phyloP scores from a whole-genome alignment of 2,329 filamentous ascomycete species.

The Huntiella bhutanensis region DNA sequence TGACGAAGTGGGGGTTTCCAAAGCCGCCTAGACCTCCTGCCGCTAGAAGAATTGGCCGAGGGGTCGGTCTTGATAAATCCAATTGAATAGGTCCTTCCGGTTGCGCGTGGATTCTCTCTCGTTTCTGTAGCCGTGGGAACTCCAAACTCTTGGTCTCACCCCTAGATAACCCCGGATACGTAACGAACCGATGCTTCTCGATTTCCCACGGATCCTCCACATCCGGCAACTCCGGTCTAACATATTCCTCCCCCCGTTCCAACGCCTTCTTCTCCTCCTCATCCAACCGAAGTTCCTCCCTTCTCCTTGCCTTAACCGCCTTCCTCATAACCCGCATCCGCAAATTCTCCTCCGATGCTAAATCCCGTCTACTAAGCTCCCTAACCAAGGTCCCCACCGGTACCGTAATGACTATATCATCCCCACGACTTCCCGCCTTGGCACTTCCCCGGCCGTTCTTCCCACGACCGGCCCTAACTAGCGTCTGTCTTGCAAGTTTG shows the following conservation, averaged over 20 bases:
- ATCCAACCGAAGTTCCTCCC: conserved; percentile 19
- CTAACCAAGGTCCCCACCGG: conserved; percentile 82
- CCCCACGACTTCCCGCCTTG: conserved; percentile 58
- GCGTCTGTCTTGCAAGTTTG: conserved; percentile 63
- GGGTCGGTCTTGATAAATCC: conserved; percentile 58
- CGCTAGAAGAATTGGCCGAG: conserved; percentile 66
- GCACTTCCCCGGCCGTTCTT: conserved; percentile 59
- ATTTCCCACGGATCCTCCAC: conserved; percentile 22
- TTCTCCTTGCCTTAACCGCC: conserved; percentile 18
- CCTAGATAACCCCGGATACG: conserved; percentile 61
- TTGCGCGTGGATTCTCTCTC: conserved; percentile 41
- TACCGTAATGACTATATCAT: conserved; percentile 75
- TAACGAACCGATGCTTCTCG: conserved; percentile 56
- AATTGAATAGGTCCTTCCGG: conserved; percentile 54
- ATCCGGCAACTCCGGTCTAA: conserved; percentile 6
- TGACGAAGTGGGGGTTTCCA: conserved; percentile 84
- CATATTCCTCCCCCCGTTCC: conserved; percentile 12
- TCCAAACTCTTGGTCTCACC: conserved; percentile 41
- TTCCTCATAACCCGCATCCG: conserved; percentile 18
- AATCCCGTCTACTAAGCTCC: conserved; percentile 64
- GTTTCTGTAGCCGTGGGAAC: conserved; percentile 32
- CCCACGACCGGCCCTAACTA: conserved; percentile 57
- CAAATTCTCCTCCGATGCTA: conserved; percentile 44
- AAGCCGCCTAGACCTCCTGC: conserved; percentile 77
- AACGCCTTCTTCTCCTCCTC: conserved; percentile 14